A percentile compares a stretch with the other conserved stretches of the same genome.
Evolutionary conservation across 2,329 filamentous ascomycete genomes (phyloP).

Genomic region (Plectosphaerella plurivora): DNA sequence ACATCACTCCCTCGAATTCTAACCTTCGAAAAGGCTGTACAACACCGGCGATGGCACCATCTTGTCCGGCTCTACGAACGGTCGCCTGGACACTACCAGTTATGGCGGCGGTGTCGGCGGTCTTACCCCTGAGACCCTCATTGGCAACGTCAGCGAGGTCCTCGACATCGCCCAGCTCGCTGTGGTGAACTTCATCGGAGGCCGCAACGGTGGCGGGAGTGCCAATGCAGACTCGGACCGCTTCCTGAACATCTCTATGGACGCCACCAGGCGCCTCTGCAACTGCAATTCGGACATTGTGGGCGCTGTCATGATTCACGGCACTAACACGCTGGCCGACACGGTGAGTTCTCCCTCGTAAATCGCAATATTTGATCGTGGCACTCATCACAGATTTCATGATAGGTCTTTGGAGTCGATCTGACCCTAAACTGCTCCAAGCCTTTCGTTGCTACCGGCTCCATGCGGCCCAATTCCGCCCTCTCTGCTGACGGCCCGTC

Average conservation of each 20-base stretch:
- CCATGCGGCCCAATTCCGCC: slow-evolving; percentile 51
- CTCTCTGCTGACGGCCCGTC: slow-evolving; percentile 48
- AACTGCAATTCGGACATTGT: slow-evolving; percentile 21
- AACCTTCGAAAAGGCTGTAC: slow-evolving; percentile 11
- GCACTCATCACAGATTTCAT: neutral
- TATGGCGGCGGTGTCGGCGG: slow-evolving; percentile 18
- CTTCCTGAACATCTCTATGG: slow-evolving; percentile 24
- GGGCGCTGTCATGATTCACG: slow-evolving; percentile 28
- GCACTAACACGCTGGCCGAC: slow-evolving; percentile 56
- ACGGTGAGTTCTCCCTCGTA: slow-evolving; percentile 22
- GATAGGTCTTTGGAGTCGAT: slow-evolving; percentile 44
- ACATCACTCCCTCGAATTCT: no score
- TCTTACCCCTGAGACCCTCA: slow-evolving; percentile 18
- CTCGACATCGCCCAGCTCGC: slow-evolving; percentile 24
- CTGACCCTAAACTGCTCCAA: slow-evolving; percentile 46
- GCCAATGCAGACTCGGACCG: slow-evolving; percentile 24
- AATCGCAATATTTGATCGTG: neutral
- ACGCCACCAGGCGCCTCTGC: slow-evolving; percentile 25
- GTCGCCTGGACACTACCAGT: slow-evolving; percentile 25
- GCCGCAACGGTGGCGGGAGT: slow-evolving; percentile 16
- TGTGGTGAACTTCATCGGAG: slow-evolving; percentile 18
- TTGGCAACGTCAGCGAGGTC: slow-evolving; percentile 25
- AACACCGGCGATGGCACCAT: slow-evolving; percentile 22
- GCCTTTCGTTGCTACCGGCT: slow-evolving; percentile 46
- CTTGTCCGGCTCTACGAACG: slow-evolving; percentile 27